phyloP scores from a whole-genome alignment of 1,284 basidiomycete species.

The Trametes polyzona region DNA sequence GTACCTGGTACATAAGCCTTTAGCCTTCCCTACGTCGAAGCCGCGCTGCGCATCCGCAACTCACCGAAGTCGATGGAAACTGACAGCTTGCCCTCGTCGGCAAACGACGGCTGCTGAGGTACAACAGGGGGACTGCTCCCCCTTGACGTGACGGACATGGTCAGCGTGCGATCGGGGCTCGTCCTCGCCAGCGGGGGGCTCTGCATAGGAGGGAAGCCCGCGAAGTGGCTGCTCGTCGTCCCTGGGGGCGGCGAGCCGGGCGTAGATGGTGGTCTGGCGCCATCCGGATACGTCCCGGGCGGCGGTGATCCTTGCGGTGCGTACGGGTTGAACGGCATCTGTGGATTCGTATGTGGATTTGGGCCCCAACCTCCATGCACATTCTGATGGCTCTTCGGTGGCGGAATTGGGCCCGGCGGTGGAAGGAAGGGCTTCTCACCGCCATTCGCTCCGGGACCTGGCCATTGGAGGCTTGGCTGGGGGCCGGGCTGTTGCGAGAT shows the following conservation, averaged over 20 bases:
- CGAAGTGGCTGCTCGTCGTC: constrained; percentile 7
- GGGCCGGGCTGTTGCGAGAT: constrained; percentile 57
- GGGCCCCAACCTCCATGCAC: constrained; percentile 36
- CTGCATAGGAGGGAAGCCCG: constrained; percentile 6
- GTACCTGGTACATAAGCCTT: constrained; percentile 53
- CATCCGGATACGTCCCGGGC: constrained; percentile 22
- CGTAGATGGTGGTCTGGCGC: constrained; percentile 16
- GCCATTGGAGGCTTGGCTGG: constrained; percentile 31
- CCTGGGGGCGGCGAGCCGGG: constrained; percentile 16
- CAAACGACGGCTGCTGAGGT: constrained; percentile 25
- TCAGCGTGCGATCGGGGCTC: constrained; percentile 26
- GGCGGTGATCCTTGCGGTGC: constrained; percentile 32
- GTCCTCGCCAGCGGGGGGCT: constrained; percentile 21
- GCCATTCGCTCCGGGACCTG: constrained; percentile 1
- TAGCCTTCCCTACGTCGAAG: constrained; percentile 3
- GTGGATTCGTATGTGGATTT: constrained; percentile 21
- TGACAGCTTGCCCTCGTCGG: constrained; percentile 70
- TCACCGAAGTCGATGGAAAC: constrained; percentile 80
- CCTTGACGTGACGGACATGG: constrained; percentile 27
- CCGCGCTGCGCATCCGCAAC: constrained; percentile 24
- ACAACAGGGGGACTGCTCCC: constrained; percentile 23
- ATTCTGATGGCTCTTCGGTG: constrained; percentile 44
- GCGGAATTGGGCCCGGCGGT: constrained; percentile 43
- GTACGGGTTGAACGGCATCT: constrained; percentile 22
- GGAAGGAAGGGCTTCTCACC: constrained; percentile 41